Evolutionary conservation across 371 early-diverging fungal species (phyloP).

Genomic region (Mucor saturninus): DNA sequence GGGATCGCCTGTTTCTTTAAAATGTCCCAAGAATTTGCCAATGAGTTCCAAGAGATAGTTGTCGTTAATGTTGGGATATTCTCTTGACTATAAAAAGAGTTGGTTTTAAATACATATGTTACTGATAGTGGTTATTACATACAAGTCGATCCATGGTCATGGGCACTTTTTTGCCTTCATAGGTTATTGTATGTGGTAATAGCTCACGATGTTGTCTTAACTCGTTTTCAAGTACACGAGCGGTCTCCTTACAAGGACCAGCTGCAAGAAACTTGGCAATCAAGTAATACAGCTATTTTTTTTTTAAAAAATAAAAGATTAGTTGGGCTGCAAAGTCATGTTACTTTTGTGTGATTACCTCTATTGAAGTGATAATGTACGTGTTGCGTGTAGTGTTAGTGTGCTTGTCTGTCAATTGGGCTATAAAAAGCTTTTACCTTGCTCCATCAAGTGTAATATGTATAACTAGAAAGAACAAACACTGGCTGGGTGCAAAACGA

Average conservation of each 20-base stretch:
- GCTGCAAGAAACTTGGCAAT: slow-evolving; percentile 62
- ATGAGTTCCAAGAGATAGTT: slow-evolving; percentile 34
- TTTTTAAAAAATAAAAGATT: not conserved
- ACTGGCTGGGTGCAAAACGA: too few relatives aligned
- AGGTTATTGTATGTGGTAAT: slow-evolving; percentile 65
- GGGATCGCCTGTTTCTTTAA: slow-evolving; percentile 42
- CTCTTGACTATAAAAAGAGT: slow-evolving; percentile 29
- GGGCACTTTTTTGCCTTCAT: slow-evolving; percentile 63
- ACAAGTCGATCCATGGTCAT: slow-evolving; percentile 66
- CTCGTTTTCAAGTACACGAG: slow-evolving; percentile 52
- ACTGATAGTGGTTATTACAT: slow-evolving; percentile 10
- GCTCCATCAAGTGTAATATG: slow-evolving; percentile 3
- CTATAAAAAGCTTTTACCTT: not conserved
- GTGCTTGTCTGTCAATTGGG: not conserved
- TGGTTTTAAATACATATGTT: not conserved
- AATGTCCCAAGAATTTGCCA: slow-evolving; percentile 34
- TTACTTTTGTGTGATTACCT: not conserved
- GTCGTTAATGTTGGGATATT: slow-evolving; percentile 36
- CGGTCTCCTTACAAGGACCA: slow-evolving; percentile 61
- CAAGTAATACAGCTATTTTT: slow-evolving; percentile 62
- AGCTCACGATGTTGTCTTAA: slow-evolving; percentile 55
- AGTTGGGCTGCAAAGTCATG: not conserved
- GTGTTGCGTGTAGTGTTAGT: not conserved
- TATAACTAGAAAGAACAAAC: not conserved
- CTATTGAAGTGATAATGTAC: not conserved